Evolutionary conservation across 768 basidiomycete species (phyloP).

Genomic region (Suillus paluster): DNA sequence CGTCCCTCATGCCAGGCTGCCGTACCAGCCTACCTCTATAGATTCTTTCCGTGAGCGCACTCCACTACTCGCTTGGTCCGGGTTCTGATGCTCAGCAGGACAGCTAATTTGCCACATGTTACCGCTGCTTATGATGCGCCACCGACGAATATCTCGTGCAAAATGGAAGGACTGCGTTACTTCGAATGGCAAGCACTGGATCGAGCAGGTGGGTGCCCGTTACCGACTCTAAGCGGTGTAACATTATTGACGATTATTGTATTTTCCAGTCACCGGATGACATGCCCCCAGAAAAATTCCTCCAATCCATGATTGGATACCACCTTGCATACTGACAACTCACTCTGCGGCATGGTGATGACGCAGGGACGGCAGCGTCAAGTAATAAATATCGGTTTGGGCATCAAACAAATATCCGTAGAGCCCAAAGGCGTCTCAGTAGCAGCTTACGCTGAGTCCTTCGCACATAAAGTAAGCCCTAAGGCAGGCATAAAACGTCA

Average conservation of each 20-base stretch:
- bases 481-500: not conserved
- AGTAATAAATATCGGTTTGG: conserved; percentile 84
- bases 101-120: conserved; percentile 74
- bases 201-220: conserved; percentile 62
- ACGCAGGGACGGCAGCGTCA: conserved; percentile 76
- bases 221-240: conserved; percentile 5
- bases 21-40: conserved; percentile 58
- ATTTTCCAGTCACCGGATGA: conserved; percentile 53
- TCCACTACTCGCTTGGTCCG: conserved; percentile 16
- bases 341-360: conserved; percentile 84
- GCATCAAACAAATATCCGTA: conserved; percentile 68
- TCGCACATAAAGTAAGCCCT: conserved; percentile 70
- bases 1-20: conserved; percentile 57
- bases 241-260: conserved; percentile 15
- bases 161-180: conserved; percentile 73
- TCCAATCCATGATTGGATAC: conserved; percentile 81
- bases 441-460: conserved; percentile 69
- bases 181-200: conserved; percentile 76
- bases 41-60: conserved; percentile 66
- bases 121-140: conserved; percentile 85
- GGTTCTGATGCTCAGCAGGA: conserved; percentile 45
- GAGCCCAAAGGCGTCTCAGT: conserved; percentile 65
- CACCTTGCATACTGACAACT: conserved; percentile 70
- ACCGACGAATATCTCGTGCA: conserved; percentile 74
- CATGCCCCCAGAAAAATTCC: conserved; percentile 65